Conservation (phyloP, 805 yeast species). For the Suhomyces pyralidae region DNA sequence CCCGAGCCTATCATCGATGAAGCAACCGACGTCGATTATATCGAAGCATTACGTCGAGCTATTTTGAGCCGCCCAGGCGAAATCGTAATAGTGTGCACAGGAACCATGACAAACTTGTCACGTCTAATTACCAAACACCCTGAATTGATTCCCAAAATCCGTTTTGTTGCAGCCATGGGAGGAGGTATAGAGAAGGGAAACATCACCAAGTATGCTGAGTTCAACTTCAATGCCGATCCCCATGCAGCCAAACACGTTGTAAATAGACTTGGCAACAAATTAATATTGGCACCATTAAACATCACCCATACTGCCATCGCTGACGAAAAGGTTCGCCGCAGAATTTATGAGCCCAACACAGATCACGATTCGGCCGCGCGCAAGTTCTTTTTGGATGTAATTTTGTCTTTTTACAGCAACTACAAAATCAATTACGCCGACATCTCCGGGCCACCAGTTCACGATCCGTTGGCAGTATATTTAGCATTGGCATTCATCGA, state of each 20-base stretch:
- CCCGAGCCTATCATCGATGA: constrained; percentile 47
- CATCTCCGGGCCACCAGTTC: constrained; percentile 66
- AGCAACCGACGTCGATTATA: constrained; percentile 22
- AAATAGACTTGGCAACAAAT: constrained; percentile 47
- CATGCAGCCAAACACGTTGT: constrained; percentile 64
- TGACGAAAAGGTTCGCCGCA: constrained; percentile 17
- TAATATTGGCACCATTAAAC: constrained; percentile 62
- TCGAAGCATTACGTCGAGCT: constrained; percentile 41
- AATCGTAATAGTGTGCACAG: constrained; percentile 67
- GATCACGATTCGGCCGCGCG: constrained; percentile 43
- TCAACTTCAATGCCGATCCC: constrained; percentile 74
- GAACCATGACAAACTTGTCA: constrained; percentile 74
- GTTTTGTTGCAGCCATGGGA: constrained; percentile 70
- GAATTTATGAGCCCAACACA: constrained; percentile 16
- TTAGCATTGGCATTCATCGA: constrained; percentile 49
- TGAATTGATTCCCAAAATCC: constrained; percentile 45
- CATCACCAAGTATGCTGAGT: constrained; percentile 58
- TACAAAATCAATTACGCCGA: constrained; percentile 14
- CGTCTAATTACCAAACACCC: constrained; percentile 55
- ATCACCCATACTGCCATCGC: constrained; percentile 67
- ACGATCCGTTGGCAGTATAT: constrained; percentile 73
- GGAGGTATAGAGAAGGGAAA: constrained; percentile 59
- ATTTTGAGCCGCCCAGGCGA: constrained; percentile 43
- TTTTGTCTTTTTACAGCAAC: constrained; percentile 18
- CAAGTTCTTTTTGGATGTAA: constrained; percentile 19